phyloP scores from a whole-genome alignment of 257 asterid genomes.

The Solanum peruvianum region DNA sequence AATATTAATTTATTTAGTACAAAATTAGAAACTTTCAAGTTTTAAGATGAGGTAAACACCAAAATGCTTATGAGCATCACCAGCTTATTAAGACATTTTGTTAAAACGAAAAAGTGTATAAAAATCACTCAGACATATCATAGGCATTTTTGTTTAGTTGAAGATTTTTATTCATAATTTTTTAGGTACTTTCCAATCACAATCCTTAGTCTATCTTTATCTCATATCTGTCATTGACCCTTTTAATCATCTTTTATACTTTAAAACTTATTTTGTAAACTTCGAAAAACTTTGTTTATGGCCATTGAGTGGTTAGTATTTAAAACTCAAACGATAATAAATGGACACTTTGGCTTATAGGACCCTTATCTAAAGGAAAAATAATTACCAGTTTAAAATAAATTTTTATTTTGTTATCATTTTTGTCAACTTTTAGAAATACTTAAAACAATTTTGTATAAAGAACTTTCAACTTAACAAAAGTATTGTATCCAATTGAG shows the following conservation, averaged over 20 bases:
- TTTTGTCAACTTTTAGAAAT: too few species aligned
- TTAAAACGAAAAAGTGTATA: neutral
- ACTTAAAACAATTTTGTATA: too few species aligned
- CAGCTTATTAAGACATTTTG: neutral
- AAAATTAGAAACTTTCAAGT: neutral
- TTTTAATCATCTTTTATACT: too few species aligned
- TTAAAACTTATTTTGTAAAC: too few species aligned
- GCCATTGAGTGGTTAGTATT: neutral
- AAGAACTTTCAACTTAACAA: too few species aligned
- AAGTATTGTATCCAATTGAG: too few species aligned
- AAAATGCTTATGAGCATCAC: neutral
- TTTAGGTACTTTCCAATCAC: neutral
- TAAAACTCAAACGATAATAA: neutral
- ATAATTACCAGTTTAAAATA: too few species aligned
- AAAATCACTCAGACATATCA: neutral
- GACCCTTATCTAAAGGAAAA: too few species aligned
- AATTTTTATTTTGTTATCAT: too few species aligned
- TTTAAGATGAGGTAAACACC: neutral
- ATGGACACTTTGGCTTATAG: neutral
- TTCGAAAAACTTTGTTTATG: neutral
- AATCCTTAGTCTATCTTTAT: neutral
- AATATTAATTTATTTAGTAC: neutral
- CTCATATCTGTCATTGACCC: neutral
- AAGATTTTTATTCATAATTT: neutral
- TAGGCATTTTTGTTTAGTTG: neutral